phyloP scores from a whole-genome alignment of 371 early-diverging fungal species.

The Nosema granulosis region DNA sequence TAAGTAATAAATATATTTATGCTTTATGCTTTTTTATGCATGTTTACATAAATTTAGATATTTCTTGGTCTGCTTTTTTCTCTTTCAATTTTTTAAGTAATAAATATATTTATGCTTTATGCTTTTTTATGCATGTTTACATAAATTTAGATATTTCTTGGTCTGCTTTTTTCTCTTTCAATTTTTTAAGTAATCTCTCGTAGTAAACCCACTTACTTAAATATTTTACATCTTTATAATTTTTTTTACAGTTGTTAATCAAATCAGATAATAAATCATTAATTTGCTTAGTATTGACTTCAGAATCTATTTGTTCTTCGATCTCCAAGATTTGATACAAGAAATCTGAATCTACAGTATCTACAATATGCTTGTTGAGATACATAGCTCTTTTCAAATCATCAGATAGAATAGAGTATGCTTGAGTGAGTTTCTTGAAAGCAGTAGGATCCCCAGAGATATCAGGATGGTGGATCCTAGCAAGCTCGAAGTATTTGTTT shows the following conservation, averaged over 20 bases:
- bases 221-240: conserved; percentile 34
- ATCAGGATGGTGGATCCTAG: conserved; percentile 53
- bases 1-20: too few species aligned
- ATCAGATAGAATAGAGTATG: conserved; percentile 56
- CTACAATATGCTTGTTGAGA: conserved; percentile 3
- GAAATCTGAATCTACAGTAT: conserved; percentile 29
- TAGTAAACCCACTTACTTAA: conserved; percentile 58
- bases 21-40: too few species aligned
- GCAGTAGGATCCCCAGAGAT: background rate
- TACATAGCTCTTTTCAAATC: conserved; percentile 56
- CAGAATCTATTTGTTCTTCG: conserved; percentile 43
- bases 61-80: background rate
- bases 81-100: background rate
- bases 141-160: conserved; percentile 28
- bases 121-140: conserved; percentile 46
- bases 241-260: conserved; percentile 53
- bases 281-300: conserved; percentile 17
- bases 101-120: conserved; percentile 34
- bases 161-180: conserved; percentile 12
- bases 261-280: conserved; percentile 13
- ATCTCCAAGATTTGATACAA: conserved; percentile 37
- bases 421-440: conserved; percentile 41
- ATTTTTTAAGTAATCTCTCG: conserved; percentile 41
- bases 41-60: background rate
- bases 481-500: conserved; percentile 37